Percentiles rank a stretch among this genome's conserved stretches.
Evolutionary conservation across 352 stramenopile genomes (phyloP).

Genomic region (Achlya hypogyna): DNA sequence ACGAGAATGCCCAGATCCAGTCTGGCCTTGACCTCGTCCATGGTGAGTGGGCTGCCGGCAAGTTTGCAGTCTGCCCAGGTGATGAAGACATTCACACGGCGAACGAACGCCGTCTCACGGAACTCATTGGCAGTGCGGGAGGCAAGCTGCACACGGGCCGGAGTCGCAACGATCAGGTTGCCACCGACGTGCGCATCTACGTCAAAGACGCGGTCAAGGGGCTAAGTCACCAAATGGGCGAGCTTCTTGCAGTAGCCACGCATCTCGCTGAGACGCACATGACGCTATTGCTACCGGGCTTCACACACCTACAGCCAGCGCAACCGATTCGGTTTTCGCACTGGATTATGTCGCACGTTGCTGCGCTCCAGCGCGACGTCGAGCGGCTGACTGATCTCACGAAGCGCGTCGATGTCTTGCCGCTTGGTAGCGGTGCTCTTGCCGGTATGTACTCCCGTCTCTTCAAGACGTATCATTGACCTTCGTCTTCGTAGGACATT

Average conservation of each 20-base stretch:
- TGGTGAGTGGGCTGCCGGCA: conserved; percentile 77
- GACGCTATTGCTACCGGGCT: conserved; percentile 96
- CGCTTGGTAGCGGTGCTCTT: conserved; percentile 94
- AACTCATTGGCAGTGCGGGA: conserved; percentile 93
- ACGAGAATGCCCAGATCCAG: conserved; percentile 82
- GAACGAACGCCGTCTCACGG: conserved; percentile 96
- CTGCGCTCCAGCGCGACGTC: conserved; percentile 89
- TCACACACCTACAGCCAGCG: conserved; percentile 97
- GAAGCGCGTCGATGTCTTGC: conserved; percentile 93
- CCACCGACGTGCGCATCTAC: conserved; percentile 95
- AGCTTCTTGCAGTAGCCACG: conserved; percentile 85
- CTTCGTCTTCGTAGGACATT: too few relatives aligned
- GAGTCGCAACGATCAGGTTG: conserved; percentile 97
- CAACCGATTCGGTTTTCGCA: conserved; percentile 97
- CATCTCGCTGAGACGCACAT: conserved; percentile 88
- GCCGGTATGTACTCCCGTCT: conserved; percentile 46
- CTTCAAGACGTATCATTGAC: background rate
- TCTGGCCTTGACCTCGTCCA: conserved; percentile 80
- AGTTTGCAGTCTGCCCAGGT: conserved; percentile 84
- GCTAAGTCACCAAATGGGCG: conserved; percentile 50
- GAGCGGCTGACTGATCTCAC: conserved; percentile 91
- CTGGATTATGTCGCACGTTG: conserved; percentile 95
- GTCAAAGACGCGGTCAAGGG: conserved; percentile 60
- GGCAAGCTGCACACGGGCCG: conserved; percentile 96
- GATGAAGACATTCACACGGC: conserved; percentile 99